A percentile compares a stretch with the other conserved stretches of the same genome.
phyloP scores from a whole-genome alignment of 2,329 filamentous ascomycete genomes.

The Diaporthe destruens region DNA sequence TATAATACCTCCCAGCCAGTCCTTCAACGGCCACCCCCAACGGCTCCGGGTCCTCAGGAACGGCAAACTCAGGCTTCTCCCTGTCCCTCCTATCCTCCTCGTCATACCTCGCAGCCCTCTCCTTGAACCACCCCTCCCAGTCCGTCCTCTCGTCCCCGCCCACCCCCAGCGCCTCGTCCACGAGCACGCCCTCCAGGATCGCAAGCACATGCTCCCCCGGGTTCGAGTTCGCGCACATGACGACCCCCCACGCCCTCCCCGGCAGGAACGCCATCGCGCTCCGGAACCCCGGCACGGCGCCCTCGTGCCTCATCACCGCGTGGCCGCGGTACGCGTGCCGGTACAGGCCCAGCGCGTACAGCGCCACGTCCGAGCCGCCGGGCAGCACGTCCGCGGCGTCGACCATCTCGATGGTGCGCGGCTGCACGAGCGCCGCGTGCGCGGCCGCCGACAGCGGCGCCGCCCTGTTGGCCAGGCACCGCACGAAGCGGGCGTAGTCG shows the following conservation, averaged over 20 bases:
- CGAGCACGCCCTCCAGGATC: not conserved
- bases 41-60: constrained; percentile 5
- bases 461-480: not conserved
- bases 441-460: not conserved
- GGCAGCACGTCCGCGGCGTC: not conserved
- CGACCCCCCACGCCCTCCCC: not conserved
- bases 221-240: constrained; percentile 8
- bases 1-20: constrained; percentile 3
- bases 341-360: not conserved
- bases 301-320: not conserved
- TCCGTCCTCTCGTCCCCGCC: not conserved
- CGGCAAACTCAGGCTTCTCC: constrained; percentile 6
- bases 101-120: not conserved
- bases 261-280: not conserved
- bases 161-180: constrained; percentile 1
- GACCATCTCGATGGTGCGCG: not conserved
- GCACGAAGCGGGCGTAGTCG: constrained; percentile 9
- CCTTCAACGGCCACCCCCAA: not conserved
- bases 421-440: constrained; percentile 6
- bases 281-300: constrained; percentile 1
- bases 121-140: not conserved
- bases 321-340: constrained; percentile 4
- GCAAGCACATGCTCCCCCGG: not conserved
- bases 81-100: not conserved
- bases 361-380: not conserved